Conservation (phyloP, 768 basidiomycete genomes). For the Amanita subjunquillea region DNA sequence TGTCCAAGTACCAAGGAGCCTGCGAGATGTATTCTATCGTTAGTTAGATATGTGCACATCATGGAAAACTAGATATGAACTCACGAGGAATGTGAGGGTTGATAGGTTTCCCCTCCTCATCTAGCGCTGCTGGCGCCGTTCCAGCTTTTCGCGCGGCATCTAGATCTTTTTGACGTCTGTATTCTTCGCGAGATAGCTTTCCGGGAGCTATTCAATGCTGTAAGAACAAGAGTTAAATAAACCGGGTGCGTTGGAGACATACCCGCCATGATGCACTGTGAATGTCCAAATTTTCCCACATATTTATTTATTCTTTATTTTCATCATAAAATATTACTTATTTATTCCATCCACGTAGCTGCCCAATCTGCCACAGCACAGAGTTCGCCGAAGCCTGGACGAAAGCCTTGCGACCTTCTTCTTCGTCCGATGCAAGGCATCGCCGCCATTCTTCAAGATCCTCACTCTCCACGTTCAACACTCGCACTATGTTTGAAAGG, state of each 20-base stretch:
- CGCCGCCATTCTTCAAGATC: conserved; percentile 76
- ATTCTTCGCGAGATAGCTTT: conserved; percentile 91
- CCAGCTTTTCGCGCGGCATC: conserved; percentile 98
- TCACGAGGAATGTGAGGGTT: conserved; percentile 98
- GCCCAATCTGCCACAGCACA: conserved; percentile 17
- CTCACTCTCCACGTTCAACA: conserved; percentile 80
- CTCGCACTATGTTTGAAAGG: conserved; percentile 81
- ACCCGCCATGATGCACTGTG: conserved; percentile 23
- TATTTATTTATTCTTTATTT: background rate
- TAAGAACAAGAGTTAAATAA: conserved; percentile 7
- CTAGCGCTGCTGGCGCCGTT: conserved; percentile 91
- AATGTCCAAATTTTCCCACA: background rate
- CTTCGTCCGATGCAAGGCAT: conserved; percentile 52
- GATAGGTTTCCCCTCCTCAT: conserved; percentile 91
- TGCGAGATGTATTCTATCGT: conserved; percentile 89
- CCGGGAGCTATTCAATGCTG: conserved; percentile 37
- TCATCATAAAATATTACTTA: background rate
- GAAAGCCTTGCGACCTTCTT: conserved; percentile 26
- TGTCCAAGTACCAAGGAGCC: conserved; percentile 98
- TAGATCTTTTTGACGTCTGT: conserved; percentile 90
- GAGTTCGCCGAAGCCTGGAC: conserved; percentile 19
- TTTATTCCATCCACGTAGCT: conserved; percentile 14
- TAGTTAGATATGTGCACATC: background rate
- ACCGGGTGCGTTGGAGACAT: conserved; percentile 3
- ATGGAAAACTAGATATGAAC: conserved; percentile 16